Evolutionary conservation across 225 moss, liverwort and hornwort species (phyloP).

Genomic region (Anthoceros angustus): DNA sequence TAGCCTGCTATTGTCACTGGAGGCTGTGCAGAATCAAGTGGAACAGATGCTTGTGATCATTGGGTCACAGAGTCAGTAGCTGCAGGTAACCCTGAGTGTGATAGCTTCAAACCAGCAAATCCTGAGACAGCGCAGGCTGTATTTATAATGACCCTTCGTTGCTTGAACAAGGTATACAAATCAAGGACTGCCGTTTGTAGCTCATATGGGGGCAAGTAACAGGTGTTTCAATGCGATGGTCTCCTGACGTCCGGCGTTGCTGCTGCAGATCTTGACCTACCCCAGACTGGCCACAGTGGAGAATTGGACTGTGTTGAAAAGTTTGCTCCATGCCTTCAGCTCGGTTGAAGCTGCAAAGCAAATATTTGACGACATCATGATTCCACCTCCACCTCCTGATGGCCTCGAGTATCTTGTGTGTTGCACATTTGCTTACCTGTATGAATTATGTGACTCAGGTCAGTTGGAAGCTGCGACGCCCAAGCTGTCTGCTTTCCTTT

Average conservation of each 20-base stretch:
- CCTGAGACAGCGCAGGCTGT: slow-evolving; percentile 51
- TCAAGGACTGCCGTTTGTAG: slow-evolving; percentile 2
- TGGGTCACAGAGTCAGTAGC: slow-evolving; percentile 42
- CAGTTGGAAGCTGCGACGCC: neutral
- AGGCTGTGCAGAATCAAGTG: slow-evolving; percentile 26
- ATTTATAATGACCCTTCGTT: slow-evolving; percentile 46
- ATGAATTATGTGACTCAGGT: slow-evolving; percentile 65
- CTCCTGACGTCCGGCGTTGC: neutral
- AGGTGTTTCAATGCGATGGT: neutral
- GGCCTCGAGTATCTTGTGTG: slow-evolving; percentile 52
- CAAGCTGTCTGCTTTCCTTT: too few relatives aligned
- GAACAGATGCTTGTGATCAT: slow-evolving; percentile 28
- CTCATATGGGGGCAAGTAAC: neutral
- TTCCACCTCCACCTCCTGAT: slow-evolving; percentile 33
- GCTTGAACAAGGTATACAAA: slow-evolving; percentile 47
- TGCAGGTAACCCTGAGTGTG: slow-evolving; percentile 46
- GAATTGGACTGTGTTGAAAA: slow-evolving; percentile 37
- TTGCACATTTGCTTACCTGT: slow-evolving; percentile 48
- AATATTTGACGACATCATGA: slow-evolving; percentile 24
- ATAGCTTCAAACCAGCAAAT: slow-evolving; percentile 18
- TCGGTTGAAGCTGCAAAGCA: slow-evolving; percentile 34
- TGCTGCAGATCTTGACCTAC: slow-evolving; percentile 44
- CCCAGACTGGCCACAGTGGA: slow-evolving; percentile 31
- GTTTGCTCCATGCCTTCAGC: slow-evolving; percentile 50
- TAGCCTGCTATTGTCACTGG: slow-evolving; percentile 12